A percentile compares a stretch with the other conserved stretches of the same genome.
These are phyloP conservation scores for Penicillium canescens DNA, from an alignment of 495 filamentous ascomycete species.

Conservation along the genomic window DNA sequence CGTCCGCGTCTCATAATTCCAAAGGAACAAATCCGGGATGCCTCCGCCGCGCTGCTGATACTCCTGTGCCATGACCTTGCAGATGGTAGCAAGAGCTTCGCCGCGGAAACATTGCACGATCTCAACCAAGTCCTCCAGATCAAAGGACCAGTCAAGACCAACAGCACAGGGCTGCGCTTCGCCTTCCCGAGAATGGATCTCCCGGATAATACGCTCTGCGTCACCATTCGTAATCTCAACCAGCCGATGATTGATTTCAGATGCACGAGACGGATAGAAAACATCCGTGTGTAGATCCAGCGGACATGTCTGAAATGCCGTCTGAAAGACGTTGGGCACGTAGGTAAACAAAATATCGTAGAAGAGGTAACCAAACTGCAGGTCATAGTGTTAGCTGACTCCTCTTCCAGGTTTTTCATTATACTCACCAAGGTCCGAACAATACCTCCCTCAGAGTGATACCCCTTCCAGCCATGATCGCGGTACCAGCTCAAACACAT, in stretches of 20 bases:
- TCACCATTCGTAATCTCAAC: conserved; percentile 80
- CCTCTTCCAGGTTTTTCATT: background rate
- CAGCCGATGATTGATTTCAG: conserved; percentile 86
- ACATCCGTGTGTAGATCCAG: conserved; percentile 91
- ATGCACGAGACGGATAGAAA: conserved; percentile 81
- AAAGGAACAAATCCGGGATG: conserved; percentile 91
- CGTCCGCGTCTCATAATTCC: conserved; percentile 58
- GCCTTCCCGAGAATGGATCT: conserved; percentile 63
- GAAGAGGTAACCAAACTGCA: conserved; percentile 80
- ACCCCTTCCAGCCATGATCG: conserved; percentile 85
- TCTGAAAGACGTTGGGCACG: conserved; percentile 96
- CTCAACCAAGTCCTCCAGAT: conserved; percentile 75
- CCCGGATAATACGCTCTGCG: conserved; percentile 64
- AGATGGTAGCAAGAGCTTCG: conserved; percentile 77
- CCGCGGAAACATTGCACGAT: conserved; percentile 78
- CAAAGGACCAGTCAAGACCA: conserved; percentile 89
- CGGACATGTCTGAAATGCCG: conserved; percentile 88
- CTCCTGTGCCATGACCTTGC: conserved; percentile 94
- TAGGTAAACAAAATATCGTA: conserved; percentile 93
- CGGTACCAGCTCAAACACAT: conserved; percentile 92
- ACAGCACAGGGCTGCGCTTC: conserved; percentile 78
- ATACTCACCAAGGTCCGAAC: conserved; percentile 69
- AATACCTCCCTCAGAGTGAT: conserved; percentile 89
- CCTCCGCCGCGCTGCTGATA: conserved; percentile 84
- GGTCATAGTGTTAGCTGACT: background rate